Evolutionary conservation across 2,329 filamentous ascomycete genomes (phyloP), one percentile per base, ranked within the genome.

Genomic region (Colletotrichum nymphaeae): DNA sequence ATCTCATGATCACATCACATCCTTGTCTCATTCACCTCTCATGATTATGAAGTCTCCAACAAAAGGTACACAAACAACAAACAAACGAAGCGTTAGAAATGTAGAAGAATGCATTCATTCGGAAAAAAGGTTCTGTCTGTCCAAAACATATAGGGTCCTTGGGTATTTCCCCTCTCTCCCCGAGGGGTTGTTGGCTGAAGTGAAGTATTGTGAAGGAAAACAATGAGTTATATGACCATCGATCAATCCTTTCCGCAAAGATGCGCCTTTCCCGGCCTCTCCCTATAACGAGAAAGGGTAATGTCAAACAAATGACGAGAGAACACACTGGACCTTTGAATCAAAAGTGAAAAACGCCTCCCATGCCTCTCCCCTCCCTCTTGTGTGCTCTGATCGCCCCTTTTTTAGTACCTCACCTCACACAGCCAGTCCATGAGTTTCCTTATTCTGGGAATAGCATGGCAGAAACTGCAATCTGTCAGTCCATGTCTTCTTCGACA

Each of bases 371-470:
- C 16, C 32, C 32, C 24, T 16, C 24, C n/a, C 59, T 35, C 63
- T 55, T 53, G 24, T 69, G 70, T 75, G 70, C 73, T 70, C 70
- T 73, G 56, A 32, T 73, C 62, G 53, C 66, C 28, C 73, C 65
- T 42, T 56, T 42, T 42, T 56, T 37, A 59, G 42, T 14, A 62
- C n/a, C 28, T 42, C 30, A 9, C 30, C 24, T 79, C 82, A 90
- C 42, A 91, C 88, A 68, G 88, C 88, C 65, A 91, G 81, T 76
- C 90, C 88, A 71, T 87, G 85, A 28, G 86, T 85, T 72, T 90
- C 88, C 76, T 90, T 87, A 74, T 89, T 88, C 57, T 88, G 88
- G 76, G 88, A 88, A 76, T 90, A 91, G 79, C 89, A 88, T 60
- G 89, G 89, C 68, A 91, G 79, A 77, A 91, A 91, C 89, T 91